Evolutionary conservation across 441 rosid genomes (phyloP).

Genomic region (Oxalis stricta): DNA sequence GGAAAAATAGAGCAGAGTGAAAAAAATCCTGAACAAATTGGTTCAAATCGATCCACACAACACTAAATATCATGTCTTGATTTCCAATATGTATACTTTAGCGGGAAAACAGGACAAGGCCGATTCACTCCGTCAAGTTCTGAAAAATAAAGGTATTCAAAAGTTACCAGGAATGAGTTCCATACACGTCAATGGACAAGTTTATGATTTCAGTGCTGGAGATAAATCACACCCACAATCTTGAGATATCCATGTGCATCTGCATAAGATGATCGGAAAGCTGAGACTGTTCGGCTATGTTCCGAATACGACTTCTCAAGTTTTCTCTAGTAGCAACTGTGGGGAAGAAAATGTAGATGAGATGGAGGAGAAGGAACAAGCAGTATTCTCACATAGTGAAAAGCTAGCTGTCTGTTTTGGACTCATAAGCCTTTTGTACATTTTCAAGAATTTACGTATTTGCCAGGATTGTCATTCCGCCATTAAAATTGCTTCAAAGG

Average conservation of each 20-base stretch:
- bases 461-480: conserved; percentile 73
- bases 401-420: conserved; percentile 72
- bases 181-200: conserved; percentile 35
- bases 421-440: conserved; percentile 37
- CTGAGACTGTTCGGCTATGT: conserved; percentile 49
- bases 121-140: conserved; percentile 30
- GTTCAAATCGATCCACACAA: conserved; percentile 39
- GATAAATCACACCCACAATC: conserved; percentile 48
- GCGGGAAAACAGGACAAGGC: conserved; percentile 46
- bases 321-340: conserved; percentile 21
- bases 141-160: conserved; percentile 35
- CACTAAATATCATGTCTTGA: conserved; percentile 43
- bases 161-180: conserved; percentile 74
- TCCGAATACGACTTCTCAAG: conserved; percentile 28
- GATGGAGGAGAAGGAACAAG: conserved; percentile 67
- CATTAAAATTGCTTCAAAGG: conserved; percentile 41
- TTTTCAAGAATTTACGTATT: conserved; percentile 68
- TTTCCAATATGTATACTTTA: conserved; percentile 54
- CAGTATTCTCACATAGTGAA: conserved; percentile 61
- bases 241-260: conserved; percentile 32
- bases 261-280: conserved; percentile 45
- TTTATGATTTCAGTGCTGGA: conserved; percentile 61
- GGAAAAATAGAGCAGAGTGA: conserved; percentile 49
- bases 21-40: conserved; percentile 27
- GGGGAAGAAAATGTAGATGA: conserved; percentile 15